Base-by-base conservation (phyloP, 495 filamentous ascomycete species). In the Penicillium cinerascens region DNA sequence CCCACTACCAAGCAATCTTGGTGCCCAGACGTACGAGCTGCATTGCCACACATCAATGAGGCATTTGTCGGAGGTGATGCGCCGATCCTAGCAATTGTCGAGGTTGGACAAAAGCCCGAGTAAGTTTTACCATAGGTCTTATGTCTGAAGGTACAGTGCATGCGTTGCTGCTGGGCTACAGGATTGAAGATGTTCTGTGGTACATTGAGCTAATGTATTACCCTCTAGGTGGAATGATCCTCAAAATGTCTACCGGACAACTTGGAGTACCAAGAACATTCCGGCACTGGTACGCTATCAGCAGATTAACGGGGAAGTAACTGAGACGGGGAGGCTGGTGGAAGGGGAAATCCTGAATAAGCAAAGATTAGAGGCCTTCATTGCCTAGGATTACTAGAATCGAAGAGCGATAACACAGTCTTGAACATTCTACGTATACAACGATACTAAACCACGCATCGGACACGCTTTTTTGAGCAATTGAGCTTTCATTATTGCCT, bases 11-110 rank as follows among this genome's bases (percentile, higher is more conserved):
- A 56, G 17, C 59, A 64, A 37, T 46, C 67, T 6, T 70, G 67
- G 67, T 70, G 67, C 27, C 67, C 67, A 0, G 67, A 70, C 38
- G 67, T 70, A 18, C 58, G 60, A 9, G 65, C 63, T 36, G 65
- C 65, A 0, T 44, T 67, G 51, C 67, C 67, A 8, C 35, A 48
- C 33, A 56, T 70, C 46, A 42, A 59, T 27, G 25, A 51, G 5
- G 59, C 67, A 2, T 70, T 70, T 46, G 42, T 47, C 0, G 39
- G 15, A 0, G 45, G 49, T 11, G 52, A 57, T 40, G 51, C 58
- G 1, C 65, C 65, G 8, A 49, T 35, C 2, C 40, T 70, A 42
- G 63, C 48, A 5, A 47, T 65, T 20, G 47, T 70, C 17, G 51
- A 61, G 8, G 67, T 70, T 35, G 67, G 67, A 33, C 56, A 66